phyloP scores from a whole-genome alignment of 164 flowering plant genomes.

The Stephania japonica region DNA sequence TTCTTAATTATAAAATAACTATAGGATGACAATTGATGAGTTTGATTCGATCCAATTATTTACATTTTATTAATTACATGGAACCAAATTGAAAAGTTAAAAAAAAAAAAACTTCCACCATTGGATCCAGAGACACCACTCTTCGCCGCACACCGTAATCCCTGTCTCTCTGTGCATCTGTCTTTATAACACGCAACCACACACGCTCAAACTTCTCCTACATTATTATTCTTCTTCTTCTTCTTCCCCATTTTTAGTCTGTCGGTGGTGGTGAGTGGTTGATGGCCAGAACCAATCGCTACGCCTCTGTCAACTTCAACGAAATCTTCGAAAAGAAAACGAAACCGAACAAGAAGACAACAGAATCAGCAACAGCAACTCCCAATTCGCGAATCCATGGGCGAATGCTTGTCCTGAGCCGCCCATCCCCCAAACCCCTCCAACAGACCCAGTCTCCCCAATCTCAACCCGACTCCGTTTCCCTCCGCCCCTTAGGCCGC shows the following conservation, averaged over 20 bases:
- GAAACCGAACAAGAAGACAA: constrained; percentile 10
- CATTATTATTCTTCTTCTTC: constrained; percentile 5
- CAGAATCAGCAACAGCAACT: constrained; percentile 16
- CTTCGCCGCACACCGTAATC: background rate
- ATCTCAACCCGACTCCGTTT: constrained; percentile 30
- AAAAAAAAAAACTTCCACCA: too few species aligned
- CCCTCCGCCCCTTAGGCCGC: constrained; percentile 38
- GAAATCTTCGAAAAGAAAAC: constrained; percentile 52
- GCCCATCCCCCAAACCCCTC: constrained; percentile 50
- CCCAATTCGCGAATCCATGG: constrained; percentile 37
- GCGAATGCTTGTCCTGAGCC: constrained; percentile 68
- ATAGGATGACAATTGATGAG: too few species aligned
- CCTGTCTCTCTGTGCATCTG: background rate
- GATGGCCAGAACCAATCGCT: constrained; percentile 75
- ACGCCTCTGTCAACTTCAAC: constrained; percentile 69
- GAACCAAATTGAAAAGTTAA: too few species aligned
- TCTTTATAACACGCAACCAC: background rate
- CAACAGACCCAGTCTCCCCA: constrained; percentile 18
- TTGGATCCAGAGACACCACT: too few species aligned
- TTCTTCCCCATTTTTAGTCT: constrained; percentile 4
- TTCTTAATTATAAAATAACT: too few species aligned
- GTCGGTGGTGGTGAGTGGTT: constrained; percentile 25
- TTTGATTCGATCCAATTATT: too few species aligned
- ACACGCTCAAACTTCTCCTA: constrained; percentile 4
- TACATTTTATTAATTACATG: too few species aligned